These are phyloP conservation scores for Aspergillus flavus DNA, from an alignment of 2,329 filamentous ascomycete genomes.

Conservation along the genomic window DNA sequence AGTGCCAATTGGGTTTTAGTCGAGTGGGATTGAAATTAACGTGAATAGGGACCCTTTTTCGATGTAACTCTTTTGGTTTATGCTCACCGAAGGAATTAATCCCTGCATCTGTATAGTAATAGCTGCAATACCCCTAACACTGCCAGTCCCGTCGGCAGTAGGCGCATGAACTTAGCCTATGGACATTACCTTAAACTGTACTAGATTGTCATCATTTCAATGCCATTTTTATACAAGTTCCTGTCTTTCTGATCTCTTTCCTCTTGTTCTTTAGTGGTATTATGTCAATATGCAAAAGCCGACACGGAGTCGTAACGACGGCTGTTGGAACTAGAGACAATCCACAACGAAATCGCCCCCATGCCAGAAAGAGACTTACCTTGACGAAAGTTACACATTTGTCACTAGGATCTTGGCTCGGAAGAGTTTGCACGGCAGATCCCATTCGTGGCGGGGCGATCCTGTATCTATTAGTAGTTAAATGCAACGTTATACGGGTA, in stretches of 20 bases:
- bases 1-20: too few relatives aligned
- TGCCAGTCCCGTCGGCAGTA: not conserved
- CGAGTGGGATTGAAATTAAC: not conserved
- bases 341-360: not conserved
- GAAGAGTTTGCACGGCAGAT: not conserved
- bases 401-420: not conserved
- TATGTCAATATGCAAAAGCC: not conserved
- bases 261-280: not conserved
- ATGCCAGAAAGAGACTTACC: not conserved
- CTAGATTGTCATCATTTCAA: too few relatives aligned
- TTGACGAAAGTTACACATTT: not conserved
- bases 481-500: not conserved
- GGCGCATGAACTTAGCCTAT: too few relatives aligned
- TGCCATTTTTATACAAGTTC: accelerated
- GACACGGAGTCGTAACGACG: not conserved
- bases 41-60: not conserved
- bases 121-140: too few relatives aligned
- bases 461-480: not conserved
- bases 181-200: too few relatives aligned
- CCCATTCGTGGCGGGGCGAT: not conserved
- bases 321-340: not conserved
- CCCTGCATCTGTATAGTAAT: not conserved
- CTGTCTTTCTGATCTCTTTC: too few relatives aligned
- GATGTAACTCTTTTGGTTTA: not conserved
- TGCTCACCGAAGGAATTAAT: not conserved